Percentiles rank a stretch among this genome's conserved stretches.
phyloP scores from a whole-genome alignment of 192 early-diverging fungal species.

The Coemansia sp. region DNA sequence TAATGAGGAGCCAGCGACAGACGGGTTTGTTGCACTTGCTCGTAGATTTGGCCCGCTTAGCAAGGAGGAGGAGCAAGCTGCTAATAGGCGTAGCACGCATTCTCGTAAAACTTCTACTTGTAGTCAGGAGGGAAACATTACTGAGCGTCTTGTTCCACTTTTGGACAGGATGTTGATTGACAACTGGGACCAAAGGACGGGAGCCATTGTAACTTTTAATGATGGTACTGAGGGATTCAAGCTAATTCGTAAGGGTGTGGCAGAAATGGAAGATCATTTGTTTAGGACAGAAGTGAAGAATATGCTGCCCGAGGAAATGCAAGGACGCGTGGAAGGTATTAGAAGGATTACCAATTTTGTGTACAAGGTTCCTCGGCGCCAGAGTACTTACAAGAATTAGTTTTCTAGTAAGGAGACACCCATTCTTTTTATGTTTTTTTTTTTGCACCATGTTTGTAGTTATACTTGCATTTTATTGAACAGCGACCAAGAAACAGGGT shows the following conservation, averaged over 20 bases:
- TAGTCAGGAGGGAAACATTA: background rate
- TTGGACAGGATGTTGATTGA: background rate
- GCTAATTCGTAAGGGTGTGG: background rate
- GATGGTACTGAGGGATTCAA: background rate
- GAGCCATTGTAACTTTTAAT: background rate
- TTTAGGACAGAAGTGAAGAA: background rate
- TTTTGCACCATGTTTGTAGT: background rate
- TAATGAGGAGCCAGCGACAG: background rate
- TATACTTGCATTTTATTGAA: too few relatives aligned
- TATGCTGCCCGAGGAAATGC: background rate
- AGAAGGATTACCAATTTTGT: background rate
- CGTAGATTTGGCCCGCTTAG: background rate
- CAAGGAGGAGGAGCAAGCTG: background rate
- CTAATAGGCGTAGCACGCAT: background rate
- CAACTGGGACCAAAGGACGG: background rate
- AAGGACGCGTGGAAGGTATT: background rate
- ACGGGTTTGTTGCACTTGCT: background rate
- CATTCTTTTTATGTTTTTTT: background rate
- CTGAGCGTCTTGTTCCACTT: conserved; percentile 1
- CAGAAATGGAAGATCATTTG: background rate
- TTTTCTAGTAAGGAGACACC: background rate
- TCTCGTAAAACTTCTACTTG: background rate
- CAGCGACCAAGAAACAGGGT: background rate
- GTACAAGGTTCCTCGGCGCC: background rate
- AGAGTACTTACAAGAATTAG: background rate